These are phyloP conservation scores for Pyrenophora tritici-repentis DNA, from an alignment of 2,329 filamentous ascomycete genomes.

Conservation along the genomic window DNA sequence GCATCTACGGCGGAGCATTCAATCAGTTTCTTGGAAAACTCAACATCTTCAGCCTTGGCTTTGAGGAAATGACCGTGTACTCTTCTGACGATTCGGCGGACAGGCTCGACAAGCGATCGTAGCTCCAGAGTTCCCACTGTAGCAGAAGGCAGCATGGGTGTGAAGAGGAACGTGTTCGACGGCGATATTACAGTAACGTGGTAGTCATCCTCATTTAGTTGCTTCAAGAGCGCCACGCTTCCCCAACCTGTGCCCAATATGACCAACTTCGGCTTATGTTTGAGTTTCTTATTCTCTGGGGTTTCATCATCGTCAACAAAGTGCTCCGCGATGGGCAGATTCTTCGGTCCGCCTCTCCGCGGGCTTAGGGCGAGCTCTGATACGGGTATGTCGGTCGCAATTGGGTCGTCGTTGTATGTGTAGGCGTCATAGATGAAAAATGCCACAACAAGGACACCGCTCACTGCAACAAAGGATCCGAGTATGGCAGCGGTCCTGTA, in stretches of 20 bases:
- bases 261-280: conserved; percentile 89
- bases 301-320: conserved; percentile 88
- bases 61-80: conserved; percentile 89
- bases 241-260: conserved; percentile 96
- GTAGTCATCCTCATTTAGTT: conserved; percentile 86
- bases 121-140: conserved; percentile 95
- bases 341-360: conserved; percentile 85
- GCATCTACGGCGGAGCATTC: conserved; percentile 78
- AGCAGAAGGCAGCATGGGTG: conserved; percentile 94
- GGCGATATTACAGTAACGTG: conserved; percentile 95
- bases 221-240: conserved; percentile 87
- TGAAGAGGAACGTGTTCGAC: conserved; percentile 96
- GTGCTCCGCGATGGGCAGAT: conserved; percentile 86
- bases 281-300: conserved; percentile 69
- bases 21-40: conserved; percentile 88
- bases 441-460: conserved; percentile 70
- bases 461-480: conserved; percentile 75
- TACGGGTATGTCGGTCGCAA: conserved; percentile 75
- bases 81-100: conserved; percentile 78
- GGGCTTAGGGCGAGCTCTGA: conserved; percentile 82
- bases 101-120: conserved; percentile 88
- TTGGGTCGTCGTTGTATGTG: conserved; percentile 78
- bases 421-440: conserved; percentile 95
- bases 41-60: conserved; percentile 83
- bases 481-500: conserved; percentile 73